These are phyloP conservation scores for Lunularia cruciata DNA, from an alignment of 225 moss, liverwort and hornwort genomes.

Conservation along the genomic window DNA sequence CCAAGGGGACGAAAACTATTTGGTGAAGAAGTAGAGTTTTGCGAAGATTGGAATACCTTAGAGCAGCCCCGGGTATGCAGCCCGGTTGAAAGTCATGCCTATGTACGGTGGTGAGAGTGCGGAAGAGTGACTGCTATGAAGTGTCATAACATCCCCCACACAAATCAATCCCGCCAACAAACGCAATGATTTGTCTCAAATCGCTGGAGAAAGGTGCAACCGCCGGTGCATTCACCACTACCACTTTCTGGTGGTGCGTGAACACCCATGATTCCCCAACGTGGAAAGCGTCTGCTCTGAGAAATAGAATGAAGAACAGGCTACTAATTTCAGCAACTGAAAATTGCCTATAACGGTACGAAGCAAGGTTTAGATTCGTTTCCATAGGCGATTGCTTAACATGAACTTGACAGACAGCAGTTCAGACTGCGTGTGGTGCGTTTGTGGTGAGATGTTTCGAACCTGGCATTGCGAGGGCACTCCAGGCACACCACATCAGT, in stretches of 20 bases:
- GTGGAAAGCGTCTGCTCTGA: slow-evolving; percentile 52
- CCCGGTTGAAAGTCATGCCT: slow-evolving; percentile 80
- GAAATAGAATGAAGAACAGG: no score
- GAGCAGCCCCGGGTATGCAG: slow-evolving; percentile 49
- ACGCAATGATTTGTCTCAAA: slow-evolving; percentile 56
- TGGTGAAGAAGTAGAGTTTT: neutral
- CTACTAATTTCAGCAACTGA: no score
- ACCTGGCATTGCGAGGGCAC: slow-evolving; percentile 69
- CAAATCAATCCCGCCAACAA: slow-evolving; percentile 42
- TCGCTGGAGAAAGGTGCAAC: slow-evolving; percentile 22
- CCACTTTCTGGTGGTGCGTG: slow-evolving; percentile 92
- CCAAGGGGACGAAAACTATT: neutral
- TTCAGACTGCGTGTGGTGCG: no score
- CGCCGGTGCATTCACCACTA: slow-evolving; percentile 73
- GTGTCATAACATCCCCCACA: slow-evolving; percentile 75
- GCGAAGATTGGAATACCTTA: no score
- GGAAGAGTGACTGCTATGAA: slow-evolving; percentile 75
- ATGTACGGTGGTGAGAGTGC: slow-evolving; percentile 69
- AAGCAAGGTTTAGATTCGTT: no score
- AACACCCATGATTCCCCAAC: slow-evolving; percentile 62
- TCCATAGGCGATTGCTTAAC: no score
- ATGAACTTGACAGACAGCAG: no score
- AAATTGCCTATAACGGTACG: no score
- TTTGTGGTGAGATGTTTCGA: no score
- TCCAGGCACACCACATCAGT: slow-evolving; percentile 69